Percentiles rank a stretch among this genome's conserved stretches.
Conservation (phyloP, 2,329 filamentous ascomycete species). For the Paraconiothyrium sp. region DNA sequence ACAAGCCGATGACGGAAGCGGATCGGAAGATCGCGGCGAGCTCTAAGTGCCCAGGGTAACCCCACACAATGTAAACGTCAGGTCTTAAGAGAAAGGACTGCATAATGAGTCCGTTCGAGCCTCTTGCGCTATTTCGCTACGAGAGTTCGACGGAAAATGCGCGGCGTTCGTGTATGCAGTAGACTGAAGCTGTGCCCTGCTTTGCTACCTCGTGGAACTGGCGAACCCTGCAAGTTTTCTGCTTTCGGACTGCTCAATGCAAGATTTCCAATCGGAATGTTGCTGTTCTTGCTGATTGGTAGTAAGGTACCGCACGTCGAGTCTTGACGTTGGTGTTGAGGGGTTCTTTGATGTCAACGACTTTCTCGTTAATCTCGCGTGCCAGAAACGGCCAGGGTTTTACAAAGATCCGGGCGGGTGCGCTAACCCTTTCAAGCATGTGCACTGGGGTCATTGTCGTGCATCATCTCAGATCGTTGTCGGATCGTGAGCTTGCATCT, state of each 20-base stretch:
- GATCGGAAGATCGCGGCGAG: constrained; percentile 10
- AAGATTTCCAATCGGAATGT: constrained; percentile 7
- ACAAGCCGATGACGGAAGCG: constrained; percentile 34
- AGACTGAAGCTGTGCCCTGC: constrained; percentile 27
- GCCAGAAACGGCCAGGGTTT: constrained; percentile 21
- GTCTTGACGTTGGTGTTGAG: constrained; percentile 37
- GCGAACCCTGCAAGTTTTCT: constrained; percentile 19
- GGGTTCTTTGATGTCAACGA: constrained; percentile 38
- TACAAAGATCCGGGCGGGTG: constrained; percentile 19
- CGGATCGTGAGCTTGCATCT: constrained; percentile 43
- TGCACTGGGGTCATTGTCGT: constrained; percentile 20
- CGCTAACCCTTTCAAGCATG: constrained; percentile 25
- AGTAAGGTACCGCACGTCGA: constrained; percentile 14
- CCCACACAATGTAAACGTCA: constrained; percentile 31
- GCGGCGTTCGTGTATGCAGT: constrained; percentile 31
- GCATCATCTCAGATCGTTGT: constrained; percentile 24
- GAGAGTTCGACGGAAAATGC: constrained; percentile 10
- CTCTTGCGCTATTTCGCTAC: constrained; percentile 9
- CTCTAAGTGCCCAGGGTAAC: constrained; percentile 1
- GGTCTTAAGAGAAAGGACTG: constrained; percentile 27
- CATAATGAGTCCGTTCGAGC: constrained; percentile 8
- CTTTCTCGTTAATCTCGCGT: constrained; percentile 23
- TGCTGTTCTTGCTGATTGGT: constrained; percentile 3
- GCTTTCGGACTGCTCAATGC: constrained; percentile 22
- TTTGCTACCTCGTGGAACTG: constrained; percentile 26